Conservation (phyloP, 139 green algal species). For the Medakamo hakoo region DNA sequence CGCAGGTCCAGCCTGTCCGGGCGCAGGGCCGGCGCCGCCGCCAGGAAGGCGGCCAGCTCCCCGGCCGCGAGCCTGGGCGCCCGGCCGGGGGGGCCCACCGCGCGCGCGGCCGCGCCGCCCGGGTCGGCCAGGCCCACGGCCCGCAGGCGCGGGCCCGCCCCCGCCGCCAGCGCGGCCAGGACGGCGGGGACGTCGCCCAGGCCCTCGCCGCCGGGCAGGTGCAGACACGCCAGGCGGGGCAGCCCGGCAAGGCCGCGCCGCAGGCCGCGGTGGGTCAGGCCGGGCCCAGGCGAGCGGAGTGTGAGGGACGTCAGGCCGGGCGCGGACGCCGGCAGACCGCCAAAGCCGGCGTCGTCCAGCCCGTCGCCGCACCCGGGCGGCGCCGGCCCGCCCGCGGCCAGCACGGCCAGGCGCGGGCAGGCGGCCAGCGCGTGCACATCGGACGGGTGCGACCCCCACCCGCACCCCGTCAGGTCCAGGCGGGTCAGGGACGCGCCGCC, state of each 20-base stretch:
- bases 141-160: background rate
- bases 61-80: too few species aligned
- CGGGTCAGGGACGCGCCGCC: background rate
- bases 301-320: background rate
- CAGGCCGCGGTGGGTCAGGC: too few species aligned
- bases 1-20: background rate
- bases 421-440: background rate
- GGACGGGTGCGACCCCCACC: too few species aligned
- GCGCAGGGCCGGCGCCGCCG: background rate
- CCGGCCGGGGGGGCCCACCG: background rate
- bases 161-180: background rate
- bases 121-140: background rate
- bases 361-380: too few species aligned
- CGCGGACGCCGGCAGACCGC: background rate
- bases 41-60: background rate
- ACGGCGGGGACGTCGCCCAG: background rate
- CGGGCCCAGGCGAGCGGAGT: too few species aligned
- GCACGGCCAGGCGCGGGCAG: background rate
- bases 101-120: too few species aligned
- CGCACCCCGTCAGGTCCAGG: background rate
- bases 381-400: background rate
- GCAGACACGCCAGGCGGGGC: background rate
- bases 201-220: background rate
- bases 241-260: background rate
- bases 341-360: background rate